phyloP scores from a whole-genome alignment of 192 early-diverging fungal genomes.

The Coemansia sp. region DNA sequence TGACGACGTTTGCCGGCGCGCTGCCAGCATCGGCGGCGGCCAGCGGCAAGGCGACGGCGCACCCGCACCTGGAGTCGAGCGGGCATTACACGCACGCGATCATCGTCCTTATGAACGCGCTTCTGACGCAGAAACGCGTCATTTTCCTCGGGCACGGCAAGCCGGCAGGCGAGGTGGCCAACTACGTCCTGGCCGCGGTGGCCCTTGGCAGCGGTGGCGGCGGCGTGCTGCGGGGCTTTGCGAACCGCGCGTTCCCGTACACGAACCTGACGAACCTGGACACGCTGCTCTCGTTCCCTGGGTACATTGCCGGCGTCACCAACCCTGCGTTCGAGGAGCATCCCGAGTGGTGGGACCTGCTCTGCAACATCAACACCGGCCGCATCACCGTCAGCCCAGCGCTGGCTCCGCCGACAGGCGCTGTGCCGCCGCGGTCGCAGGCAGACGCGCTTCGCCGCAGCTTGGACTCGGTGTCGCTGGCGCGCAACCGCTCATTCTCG shows the following conservation, averaged over 20 bases:
- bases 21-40: conserved; percentile 44
- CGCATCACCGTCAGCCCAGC: conserved; percentile 88
- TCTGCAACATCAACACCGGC: conserved; percentile 90
- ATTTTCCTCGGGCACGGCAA: conserved; percentile 88
- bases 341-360: conserved; percentile 92
- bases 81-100: conserved; percentile 85
- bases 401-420: conserved; percentile 39
- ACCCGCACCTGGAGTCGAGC: conserved; percentile 85
- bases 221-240: conserved; percentile 75
- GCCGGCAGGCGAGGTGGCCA: conserved; percentile 87
- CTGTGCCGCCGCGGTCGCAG: conserved; percentile 17
- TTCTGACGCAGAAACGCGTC: conserved; percentile 89
- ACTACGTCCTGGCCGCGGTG: conserved; percentile 87
- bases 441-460: conserved; percentile 47
- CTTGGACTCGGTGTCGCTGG: conserved; percentile 48
- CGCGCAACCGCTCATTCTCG: conserved; percentile 50
- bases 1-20: conserved; percentile 65
- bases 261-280: conserved; percentile 85
- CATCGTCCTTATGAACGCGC: conserved; percentile 81
- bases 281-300: conserved; percentile 75
- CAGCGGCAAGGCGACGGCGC: conserved; percentile 64
- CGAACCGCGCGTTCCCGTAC: conserved; percentile 88
- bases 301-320: conserved; percentile 94
- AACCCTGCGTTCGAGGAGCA: conserved; percentile 95
- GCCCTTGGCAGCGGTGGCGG: conserved; percentile 90